Conservation (phyloP, 1,284 basidiomycete species). For the Coniophora puteana region DNA sequence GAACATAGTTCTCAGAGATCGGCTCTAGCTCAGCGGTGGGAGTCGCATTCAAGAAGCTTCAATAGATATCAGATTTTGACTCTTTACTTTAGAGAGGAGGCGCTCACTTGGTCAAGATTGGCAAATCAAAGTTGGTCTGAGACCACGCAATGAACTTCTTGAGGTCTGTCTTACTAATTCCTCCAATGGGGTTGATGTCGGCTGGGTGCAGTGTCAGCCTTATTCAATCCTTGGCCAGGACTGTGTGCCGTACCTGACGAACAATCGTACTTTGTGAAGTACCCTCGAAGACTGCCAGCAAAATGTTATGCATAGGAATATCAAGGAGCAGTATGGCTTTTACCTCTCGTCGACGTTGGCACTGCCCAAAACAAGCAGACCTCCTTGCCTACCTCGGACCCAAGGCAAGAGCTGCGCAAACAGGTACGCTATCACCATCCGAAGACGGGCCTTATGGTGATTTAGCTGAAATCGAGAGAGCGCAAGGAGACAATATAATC, state of each 20-base stretch:
- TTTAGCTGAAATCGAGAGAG: conserved; percentile 1
- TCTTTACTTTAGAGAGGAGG: neutral
- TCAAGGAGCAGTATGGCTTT: conserved; percentile 7
- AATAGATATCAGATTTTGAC: neutral
- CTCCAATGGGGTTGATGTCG: conserved; percentile 98
- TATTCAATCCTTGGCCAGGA: too few relatives aligned
- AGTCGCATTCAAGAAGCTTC: conserved; percentile 85
- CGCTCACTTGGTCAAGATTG: conserved; percentile 72
- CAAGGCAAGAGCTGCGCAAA: conserved; percentile 97
- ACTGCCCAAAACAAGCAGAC: conserved; percentile 90
- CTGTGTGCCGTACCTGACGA: conserved; percentile 58
- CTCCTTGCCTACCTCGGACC: conserved; percentile 82
- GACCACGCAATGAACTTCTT: conserved; percentile 95
- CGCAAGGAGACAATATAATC: neutral
- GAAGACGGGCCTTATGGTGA: conserved; percentile 76
- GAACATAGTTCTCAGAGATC: conserved; percentile 90
- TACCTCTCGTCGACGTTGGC: conserved; percentile 98
- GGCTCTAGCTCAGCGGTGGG: conserved; percentile 98
- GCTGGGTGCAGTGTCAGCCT: conserved; percentile 42
- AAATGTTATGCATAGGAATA: conserved; percentile 2
- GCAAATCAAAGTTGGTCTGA: conserved; percentile 74
- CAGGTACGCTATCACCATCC: conserved; percentile 97
- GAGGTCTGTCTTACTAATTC: conserved; percentile 96
- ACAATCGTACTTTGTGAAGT: conserved; percentile 97
- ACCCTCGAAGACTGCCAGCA: conserved; percentile 77